These are phyloP conservation scores for Rhododendron simsii DNA, from an alignment of 148 eudicot genomes.

Conservation along the genomic window DNA sequence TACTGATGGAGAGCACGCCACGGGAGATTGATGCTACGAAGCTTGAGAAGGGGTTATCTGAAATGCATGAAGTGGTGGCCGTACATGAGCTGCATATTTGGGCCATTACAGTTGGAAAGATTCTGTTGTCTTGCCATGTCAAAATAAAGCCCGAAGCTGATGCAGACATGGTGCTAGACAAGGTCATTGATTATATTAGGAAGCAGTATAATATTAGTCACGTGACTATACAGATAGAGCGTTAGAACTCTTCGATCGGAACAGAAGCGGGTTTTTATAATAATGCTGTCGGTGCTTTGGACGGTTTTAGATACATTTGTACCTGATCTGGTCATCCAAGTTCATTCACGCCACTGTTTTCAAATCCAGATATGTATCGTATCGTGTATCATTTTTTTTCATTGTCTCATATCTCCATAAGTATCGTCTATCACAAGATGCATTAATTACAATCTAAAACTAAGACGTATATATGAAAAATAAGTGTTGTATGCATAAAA, in stretches of 20 bases:
- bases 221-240: constrained; percentile 76
- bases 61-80: constrained; percentile 76
- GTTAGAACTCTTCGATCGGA: constrained; percentile 15
- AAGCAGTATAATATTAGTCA: constrained; percentile 72
- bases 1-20: constrained; percentile 88
- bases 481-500: too few relatives aligned
- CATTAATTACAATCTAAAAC: too few relatives aligned
- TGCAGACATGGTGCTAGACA: constrained; percentile 73
- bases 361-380: not conserved
- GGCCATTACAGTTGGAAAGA: constrained; percentile 86
- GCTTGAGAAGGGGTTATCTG: constrained; percentile 53
- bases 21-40: constrained; percentile 81
- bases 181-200: constrained; percentile 61
- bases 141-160: constrained; percentile 61
- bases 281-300: too few relatives aligned
- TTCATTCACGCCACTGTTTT: not conserved
- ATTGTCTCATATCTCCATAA: not conserved
- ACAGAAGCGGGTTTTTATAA: not conserved
- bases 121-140: constrained; percentile 79
- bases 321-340: not conserved
- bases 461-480: too few relatives aligned
- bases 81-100: constrained; percentile 80
- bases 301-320: not conserved
- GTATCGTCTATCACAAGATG: not conserved
- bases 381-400: not conserved